These are phyloP conservation scores for Croton laevigatus DNA, from an alignment of 441 rosid genomes.

Conservation along the genomic window DNA sequence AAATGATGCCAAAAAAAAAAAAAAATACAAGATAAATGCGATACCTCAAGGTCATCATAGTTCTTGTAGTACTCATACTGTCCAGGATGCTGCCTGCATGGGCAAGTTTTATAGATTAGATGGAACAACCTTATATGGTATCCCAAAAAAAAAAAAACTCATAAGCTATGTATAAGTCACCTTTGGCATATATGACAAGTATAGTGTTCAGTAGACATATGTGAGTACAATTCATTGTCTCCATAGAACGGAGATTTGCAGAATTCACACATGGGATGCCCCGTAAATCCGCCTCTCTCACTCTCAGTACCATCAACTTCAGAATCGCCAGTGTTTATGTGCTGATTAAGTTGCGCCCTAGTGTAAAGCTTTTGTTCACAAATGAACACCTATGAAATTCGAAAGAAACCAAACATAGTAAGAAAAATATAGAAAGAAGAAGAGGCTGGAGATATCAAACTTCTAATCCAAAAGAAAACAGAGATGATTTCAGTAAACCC, in stretches of 20 bases:
- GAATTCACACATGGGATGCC: constrained; percentile 95
- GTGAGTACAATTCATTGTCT: constrained; percentile 83
- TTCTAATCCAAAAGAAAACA: neutral
- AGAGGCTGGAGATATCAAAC: too few relatives aligned
- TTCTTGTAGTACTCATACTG: constrained; percentile 82
- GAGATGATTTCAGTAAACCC: neutral
- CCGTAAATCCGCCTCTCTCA: constrained; percentile 91
- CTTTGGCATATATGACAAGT: constrained; percentile 94
- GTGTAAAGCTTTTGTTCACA: constrained; percentile 86
- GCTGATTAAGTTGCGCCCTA: constrained; percentile 78
- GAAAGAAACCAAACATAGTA: constrained; percentile 14
- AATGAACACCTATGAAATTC: constrained; percentile 61
- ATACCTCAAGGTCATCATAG: constrained; percentile 90
- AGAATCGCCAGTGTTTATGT: constrained; percentile 78
- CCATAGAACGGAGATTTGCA: constrained; percentile 84
- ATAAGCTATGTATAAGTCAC: constrained; percentile 28
- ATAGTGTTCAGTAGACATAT: constrained; percentile 90
- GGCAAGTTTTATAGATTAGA: constrained; percentile 2
- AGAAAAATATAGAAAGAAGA: neutral
- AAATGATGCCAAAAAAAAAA: neutral
- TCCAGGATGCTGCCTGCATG: constrained; percentile 87
- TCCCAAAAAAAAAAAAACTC: neutral
- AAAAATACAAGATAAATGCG: constrained; percentile 9
- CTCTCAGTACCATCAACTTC: constrained; percentile 94
- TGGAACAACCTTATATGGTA: neutral